phyloP scores from a whole-genome alignment of 805 yeast genomes.

The Ogataea philodendri region DNA sequence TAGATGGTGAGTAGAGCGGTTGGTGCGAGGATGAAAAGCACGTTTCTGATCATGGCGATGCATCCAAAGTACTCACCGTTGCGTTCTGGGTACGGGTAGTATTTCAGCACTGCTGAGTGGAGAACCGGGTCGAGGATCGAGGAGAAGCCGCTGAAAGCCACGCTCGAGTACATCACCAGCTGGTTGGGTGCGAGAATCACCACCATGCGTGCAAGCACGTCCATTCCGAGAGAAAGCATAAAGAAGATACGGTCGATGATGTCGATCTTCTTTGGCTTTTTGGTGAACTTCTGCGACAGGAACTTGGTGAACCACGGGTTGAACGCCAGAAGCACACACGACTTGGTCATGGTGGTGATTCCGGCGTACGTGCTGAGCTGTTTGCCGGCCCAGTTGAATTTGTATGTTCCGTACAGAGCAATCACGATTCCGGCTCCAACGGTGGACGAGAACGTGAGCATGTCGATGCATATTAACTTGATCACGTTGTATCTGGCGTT shows the following conservation, averaged over 20 bases:
- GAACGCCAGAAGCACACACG: slow-evolving; percentile 46
- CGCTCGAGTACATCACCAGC: slow-evolving; percentile 33
- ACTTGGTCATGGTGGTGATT: slow-evolving; percentile 46
- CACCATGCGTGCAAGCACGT: slow-evolving; percentile 38
- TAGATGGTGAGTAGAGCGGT: slow-evolving; percentile 47
- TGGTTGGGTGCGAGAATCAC: slow-evolving; percentile 35
- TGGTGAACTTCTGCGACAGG: slow-evolving; percentile 36
- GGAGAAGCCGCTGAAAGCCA: slow-evolving; percentile 45
- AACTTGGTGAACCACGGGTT: slow-evolving; percentile 48
- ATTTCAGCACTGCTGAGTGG: slow-evolving; percentile 59
- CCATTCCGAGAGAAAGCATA: slow-evolving; percentile 37
- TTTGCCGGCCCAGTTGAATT: slow-evolving; percentile 52
- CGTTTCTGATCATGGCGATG: slow-evolving; percentile 55
- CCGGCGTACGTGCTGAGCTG: slow-evolving; percentile 58
- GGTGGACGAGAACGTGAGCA: slow-evolving; percentile 39
- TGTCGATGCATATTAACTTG: slow-evolving; percentile 47
- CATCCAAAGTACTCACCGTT: slow-evolving; percentile 77
- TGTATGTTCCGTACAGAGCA: slow-evolving; percentile 52
- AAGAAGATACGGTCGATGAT: slow-evolving; percentile 29
- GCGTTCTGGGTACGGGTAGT: slow-evolving; percentile 49
- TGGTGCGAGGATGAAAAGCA: slow-evolving; percentile 49
- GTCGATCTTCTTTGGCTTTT: slow-evolving; percentile 48
- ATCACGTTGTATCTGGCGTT: slow-evolving; percentile 48
- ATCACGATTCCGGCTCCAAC: slow-evolving; percentile 42
- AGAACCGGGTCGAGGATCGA: slow-evolving; percentile 55